Conservation (phyloP, 2,329 filamentous ascomycete species). For the Diplodia corticola region DNA sequence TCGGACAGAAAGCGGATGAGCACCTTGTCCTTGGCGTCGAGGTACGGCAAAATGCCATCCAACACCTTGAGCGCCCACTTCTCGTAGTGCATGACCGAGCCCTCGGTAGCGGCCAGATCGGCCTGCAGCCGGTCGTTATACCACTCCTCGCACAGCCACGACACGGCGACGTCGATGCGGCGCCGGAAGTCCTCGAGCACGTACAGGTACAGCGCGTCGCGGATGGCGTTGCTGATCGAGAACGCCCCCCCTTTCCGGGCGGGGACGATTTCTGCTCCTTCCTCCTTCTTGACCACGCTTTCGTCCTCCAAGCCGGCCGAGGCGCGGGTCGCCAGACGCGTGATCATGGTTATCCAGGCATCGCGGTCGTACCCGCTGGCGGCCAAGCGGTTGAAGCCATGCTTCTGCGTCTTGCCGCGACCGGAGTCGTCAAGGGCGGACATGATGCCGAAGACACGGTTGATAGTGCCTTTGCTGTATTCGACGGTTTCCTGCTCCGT, state of each 20-base stretch:
- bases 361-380: constrained; percentile 82
- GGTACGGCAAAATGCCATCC: constrained; percentile 83
- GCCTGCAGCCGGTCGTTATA: constrained; percentile 75
- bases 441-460: constrained; percentile 77
- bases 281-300: constrained; percentile 57
- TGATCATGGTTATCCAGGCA: constrained; percentile 86
- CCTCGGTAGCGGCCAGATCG: constrained; percentile 47
- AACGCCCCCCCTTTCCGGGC: constrained; percentile 35
- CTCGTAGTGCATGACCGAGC: constrained; percentile 63
- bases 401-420: constrained; percentile 46
- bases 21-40: constrained; percentile 88
- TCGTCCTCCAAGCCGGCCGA: constrained; percentile 70
- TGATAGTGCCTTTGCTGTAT: constrained; percentile 72
- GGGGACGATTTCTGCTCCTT: constrained; percentile 3
- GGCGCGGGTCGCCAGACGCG: constrained; percentile 79
- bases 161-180: constrained; percentile 85
- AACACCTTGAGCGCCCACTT: constrained; percentile 78
- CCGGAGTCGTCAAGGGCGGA: constrained; percentile 68
- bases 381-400: constrained; percentile 80
- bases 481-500: constrained; percentile 70
- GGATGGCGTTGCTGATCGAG: constrained; percentile 67
- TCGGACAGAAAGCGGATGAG: constrained; percentile 90
- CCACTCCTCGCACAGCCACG: constrained; percentile 97
- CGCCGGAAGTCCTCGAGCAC: constrained; percentile 89
- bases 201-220: constrained; percentile 79